These are phyloP conservation scores for Xerocomellus intermedius DNA, from an alignment of 768 basidiomycete species.

Conservation along the genomic window DNA sequence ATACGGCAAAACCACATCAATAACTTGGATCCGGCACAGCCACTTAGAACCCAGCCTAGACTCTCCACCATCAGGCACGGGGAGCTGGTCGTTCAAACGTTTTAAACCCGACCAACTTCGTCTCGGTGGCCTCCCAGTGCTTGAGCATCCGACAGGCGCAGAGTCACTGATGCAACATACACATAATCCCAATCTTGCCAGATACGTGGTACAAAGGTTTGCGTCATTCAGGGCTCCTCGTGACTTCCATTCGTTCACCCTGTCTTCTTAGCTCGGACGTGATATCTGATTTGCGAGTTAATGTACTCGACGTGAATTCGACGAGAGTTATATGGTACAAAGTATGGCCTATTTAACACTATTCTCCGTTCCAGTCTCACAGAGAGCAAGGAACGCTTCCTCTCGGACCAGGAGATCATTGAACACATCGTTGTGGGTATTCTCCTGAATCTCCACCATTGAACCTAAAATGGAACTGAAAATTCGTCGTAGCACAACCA, in stretches of 20 bases:
- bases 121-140: background rate
- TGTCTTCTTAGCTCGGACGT: slow-evolving; percentile 61
- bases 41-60: slow-evolving; percentile 1
- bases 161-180: slow-evolving; percentile 18
- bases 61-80: background rate
- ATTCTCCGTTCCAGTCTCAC: slow-evolving; percentile 9
- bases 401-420: slow-evolving; percentile 71
- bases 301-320: slow-evolving; percentile 57
- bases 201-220: slow-evolving; percentile 35
- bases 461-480: background rate
- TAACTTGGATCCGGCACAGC: slow-evolving; percentile 16
- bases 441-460: background rate
- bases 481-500: slow-evolving; percentile 53
- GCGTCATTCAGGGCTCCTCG: background rate
- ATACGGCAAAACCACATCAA: too few species aligned
- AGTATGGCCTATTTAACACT: slow-evolving; percentile 37
- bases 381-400: slow-evolving; percentile 61
- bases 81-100: slow-evolving; percentile 9
- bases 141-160: background rate
- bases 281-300: slow-evolving; percentile 64
- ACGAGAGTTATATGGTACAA: slow-evolving; percentile 71
- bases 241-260: background rate
- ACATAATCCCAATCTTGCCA: slow-evolving; percentile 28
- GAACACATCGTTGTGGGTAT: slow-evolving; percentile 67
- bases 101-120: slow-evolving; percentile 12